phyloP scores from a whole-genome alignment of 2,329 filamentous ascomycete genomes.

The Talaromyces islandicus region DNA sequence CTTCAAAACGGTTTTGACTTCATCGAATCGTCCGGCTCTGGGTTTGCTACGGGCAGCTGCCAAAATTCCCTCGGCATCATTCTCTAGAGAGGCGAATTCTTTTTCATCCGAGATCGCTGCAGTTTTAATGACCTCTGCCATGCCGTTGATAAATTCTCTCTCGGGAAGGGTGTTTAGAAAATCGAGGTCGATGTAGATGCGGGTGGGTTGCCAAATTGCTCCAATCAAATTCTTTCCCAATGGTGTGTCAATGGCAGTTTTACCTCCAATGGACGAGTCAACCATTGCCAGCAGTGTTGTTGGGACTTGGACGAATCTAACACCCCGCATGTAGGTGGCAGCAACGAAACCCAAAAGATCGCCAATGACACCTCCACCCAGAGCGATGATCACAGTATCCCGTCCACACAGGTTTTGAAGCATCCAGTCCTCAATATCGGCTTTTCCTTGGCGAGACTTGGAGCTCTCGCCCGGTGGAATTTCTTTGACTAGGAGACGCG shows the following conservation, averaged over 20 bases:
- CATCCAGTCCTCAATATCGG: conserved; percentile 97
- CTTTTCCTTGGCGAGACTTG: conserved; percentile 89
- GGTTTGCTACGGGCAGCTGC: conserved; percentile 59
- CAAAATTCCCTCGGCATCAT: conserved; percentile 72
- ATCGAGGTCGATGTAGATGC: conserved; percentile 88
- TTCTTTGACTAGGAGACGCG: conserved; percentile 75
- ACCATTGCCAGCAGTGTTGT: conserved; percentile 96
- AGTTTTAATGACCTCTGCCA: conserved; percentile 98
- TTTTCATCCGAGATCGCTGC: conserved; percentile 90
- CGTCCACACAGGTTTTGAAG: conserved; percentile 81
- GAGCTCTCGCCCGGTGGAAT: conserved; percentile 90
- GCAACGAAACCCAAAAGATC: conserved; percentile 98
- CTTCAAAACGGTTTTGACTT: conserved; percentile 66
- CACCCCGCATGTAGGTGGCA: conserved; percentile 96
- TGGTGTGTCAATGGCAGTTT: conserved; percentile 95
- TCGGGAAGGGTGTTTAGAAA: conserved; percentile 88
- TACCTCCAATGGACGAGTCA: conserved; percentile 95
- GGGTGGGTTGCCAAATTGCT: conserved; percentile 90
- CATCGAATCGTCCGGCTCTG: conserved; percentile 56
- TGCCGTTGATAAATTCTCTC: conserved; percentile 94
- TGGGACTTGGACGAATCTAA: conserved; percentile 93
- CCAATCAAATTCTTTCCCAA: conserved; percentile 94
- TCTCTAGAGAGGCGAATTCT: conserved; percentile 79
- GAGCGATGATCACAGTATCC: conserved; percentile 89
- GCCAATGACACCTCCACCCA: conserved; percentile 94